Evolutionary conservation across 2,329 filamentous ascomycete species (phyloP), one percentile per base, ranked within the genome.

Genomic region (Tolypocladium album): DNA sequence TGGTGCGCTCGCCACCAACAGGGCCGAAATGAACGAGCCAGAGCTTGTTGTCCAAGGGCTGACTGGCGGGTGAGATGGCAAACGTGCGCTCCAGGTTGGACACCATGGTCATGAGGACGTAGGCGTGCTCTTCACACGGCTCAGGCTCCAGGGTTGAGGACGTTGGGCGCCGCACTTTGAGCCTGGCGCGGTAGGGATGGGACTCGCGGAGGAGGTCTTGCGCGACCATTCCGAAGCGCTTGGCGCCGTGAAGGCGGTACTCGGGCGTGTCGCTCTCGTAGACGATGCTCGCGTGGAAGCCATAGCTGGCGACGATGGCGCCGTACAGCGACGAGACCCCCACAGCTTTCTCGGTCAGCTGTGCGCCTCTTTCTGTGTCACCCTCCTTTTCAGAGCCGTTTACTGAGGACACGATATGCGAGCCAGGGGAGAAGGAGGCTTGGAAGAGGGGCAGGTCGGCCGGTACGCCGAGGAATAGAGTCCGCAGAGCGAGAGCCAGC

Each of bases 301-400:
- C 93, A 82, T 95, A 96, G 71, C 89, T 94, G 53, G 87, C 88
- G 2, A 97, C 92, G 27, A 97, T 90, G 31, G 88, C 88, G 34
- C 91, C 92, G 67, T 88, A 82, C 31, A 88, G 76, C 55, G 73
- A 70, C 0, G 70, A 67, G 5, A 79, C 72, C 1, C 64, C 60
- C 12, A 72, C 67, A 39, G 72, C 66, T n/a, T 72, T 60, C 56
- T 72, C 71, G 3, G 66, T 61, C 8, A 68, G 57, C 8, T 64
- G 60, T 4, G 65, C 57, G 4, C 57, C 39, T 8, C 61, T 63
- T 11, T 50, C 53, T 22, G 40, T 31, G 31, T 38, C 43, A 22
- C 36, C 60, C 53, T 50, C 45, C 20, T 43, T 34, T 12, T 22
- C 22, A 27, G 39, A 12, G 36, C 68, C 62, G 2, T 27, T 12